Base-by-base conservation (phyloP, 1,284 basidiomycete species). In the Moniliophthora roreri region DNA sequence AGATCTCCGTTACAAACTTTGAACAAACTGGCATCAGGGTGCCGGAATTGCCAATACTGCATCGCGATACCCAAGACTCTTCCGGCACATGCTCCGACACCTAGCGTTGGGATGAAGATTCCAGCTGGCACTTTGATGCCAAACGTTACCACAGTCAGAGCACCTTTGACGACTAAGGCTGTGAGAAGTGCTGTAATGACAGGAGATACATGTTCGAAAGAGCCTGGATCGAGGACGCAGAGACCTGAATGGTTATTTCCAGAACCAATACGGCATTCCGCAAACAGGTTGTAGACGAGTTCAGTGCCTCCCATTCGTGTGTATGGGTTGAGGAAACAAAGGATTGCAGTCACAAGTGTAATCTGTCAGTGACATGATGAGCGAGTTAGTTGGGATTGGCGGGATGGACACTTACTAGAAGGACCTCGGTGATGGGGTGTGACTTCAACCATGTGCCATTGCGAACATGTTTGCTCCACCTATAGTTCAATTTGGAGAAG, bases 21-120 rank as follows among this genome's bases (percentile, higher is more conserved):
- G 67, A 95, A 95, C 24, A 93, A 69, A 0, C 74, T 60, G 32
- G 77, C 74, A 32, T 82, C 60, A 0, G 93, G 91, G 62, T 89
- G 71, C 41, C 76, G 77, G 67, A 77, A 84, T 64, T 93, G 89
- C 51, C 89, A 62, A 70, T 85, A 91, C 67, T 96, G 92, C 69
- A 98, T 82, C 2, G 76, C 63, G 40, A 98, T 85, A 18, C 97
- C 97, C 21, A 95, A 66, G 47, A 98, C 87, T 20, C 96, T 81
- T 2, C 96, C 96, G 41, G 92, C 92, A 63, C 94, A 95, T 0
- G 96, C 97, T 16, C 96, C 97, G n/a, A 98, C 95, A 18, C 93
- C 95, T 24, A 99, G 82, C 0, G 95, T 94, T 0, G 97, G 96
- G 24, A 99, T 93, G 71, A 99, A 99, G 62, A 99, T 96, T 1